phyloP scores from a whole-genome alignment of 768 basidiomycete species.

The Tylopilus rubrobrunneus region DNA sequence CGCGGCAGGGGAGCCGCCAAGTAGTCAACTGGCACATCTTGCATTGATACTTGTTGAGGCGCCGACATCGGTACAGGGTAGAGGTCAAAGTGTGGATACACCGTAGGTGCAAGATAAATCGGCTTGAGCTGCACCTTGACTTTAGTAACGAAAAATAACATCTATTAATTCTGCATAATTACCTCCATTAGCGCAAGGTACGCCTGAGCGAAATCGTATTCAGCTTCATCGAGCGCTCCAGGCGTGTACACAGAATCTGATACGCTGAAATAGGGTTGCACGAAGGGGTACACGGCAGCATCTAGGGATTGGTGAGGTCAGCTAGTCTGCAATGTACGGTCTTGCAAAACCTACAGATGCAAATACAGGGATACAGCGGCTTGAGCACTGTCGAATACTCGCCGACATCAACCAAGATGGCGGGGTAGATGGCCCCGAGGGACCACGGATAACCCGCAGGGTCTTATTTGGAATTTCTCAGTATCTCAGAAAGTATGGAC shows the following conservation, averaged over 20 bases:
- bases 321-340: not conserved
- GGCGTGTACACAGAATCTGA: not conserved
- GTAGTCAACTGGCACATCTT: not conserved
- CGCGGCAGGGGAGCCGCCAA: not conserved
- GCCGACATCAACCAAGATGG: not conserved
- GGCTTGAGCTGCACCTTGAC: not conserved
- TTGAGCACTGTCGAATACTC: not conserved
- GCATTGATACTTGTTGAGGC: not conserved
- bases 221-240: conserved; percentile 4
- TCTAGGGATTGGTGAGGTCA: conserved; percentile 7
- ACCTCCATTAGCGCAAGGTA: conserved; percentile 14
- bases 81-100: conserved; percentile 26
- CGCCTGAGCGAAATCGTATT: not conserved
- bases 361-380: conserved; percentile 21
- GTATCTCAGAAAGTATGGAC: not conserved
- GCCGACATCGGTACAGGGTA: conserved; percentile 7
- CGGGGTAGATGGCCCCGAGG: conserved; percentile 24
- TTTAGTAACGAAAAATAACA: conserved; percentile 1
- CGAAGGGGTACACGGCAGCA: conserved; percentile 15
- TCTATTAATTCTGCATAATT: not conserved
- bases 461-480: conserved; percentile 5
- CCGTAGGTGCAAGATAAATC: conserved; percentile 1
- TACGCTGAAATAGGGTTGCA: conserved; percentile 8
- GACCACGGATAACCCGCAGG: conserved; percentile 28
- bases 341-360: conserved; percentile 21